Percentiles rank a stretch among this genome's conserved stretches.
phyloP scores from a whole-genome alignment of 352 stramenopile species.

The Globisporangium alternatum region DNA sequence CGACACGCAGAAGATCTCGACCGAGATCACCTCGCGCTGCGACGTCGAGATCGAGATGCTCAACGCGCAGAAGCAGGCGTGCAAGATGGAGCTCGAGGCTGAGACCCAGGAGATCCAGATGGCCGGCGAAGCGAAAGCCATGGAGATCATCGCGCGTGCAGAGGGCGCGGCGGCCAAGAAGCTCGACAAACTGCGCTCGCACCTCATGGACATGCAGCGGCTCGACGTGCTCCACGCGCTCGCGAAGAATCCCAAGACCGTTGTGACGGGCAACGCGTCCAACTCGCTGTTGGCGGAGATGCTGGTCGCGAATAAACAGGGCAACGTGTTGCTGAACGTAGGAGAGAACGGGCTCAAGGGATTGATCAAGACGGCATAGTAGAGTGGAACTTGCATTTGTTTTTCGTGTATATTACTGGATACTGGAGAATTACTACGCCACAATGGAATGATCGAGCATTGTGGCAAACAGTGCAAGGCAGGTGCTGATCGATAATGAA shows the following conservation, averaged over 20 bases:
- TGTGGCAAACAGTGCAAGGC: too few species aligned
- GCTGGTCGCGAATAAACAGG: slow-evolving; percentile 58
- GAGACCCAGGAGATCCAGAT: too few species aligned
- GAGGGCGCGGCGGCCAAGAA: slow-evolving; percentile 38
- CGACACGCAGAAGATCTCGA: slow-evolving; percentile 43
- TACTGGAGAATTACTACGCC: too few species aligned
- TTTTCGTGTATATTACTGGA: too few species aligned
- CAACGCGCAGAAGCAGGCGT: slow-evolving; percentile 29
- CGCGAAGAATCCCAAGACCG: slow-evolving; percentile 37
- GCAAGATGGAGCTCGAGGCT: slow-evolving; percentile 34
- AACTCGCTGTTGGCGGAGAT: slow-evolving; percentile 55
- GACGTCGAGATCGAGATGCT: slow-evolving; percentile 48
- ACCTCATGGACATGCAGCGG: slow-evolving; percentile 49
- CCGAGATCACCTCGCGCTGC: slow-evolving; percentile 36
- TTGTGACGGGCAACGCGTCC: slow-evolving; percentile 46
- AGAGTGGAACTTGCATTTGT: too few species aligned
- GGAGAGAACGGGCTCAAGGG: too few species aligned
- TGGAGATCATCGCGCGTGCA: slow-evolving; percentile 43
- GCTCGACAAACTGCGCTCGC: slow-evolving; percentile 34
- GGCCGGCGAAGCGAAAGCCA: slow-evolving; percentile 41
- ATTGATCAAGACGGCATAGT: too few species aligned
- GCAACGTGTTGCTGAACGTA: too few species aligned
- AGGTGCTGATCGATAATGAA: too few species aligned
- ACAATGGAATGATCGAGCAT: too few species aligned
- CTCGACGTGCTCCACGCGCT: slow-evolving; percentile 40